Evolutionary conservation across 176 grass and related monocot genomes (phyloP).

Genomic region (Echinochloa phyllopogon): DNA sequence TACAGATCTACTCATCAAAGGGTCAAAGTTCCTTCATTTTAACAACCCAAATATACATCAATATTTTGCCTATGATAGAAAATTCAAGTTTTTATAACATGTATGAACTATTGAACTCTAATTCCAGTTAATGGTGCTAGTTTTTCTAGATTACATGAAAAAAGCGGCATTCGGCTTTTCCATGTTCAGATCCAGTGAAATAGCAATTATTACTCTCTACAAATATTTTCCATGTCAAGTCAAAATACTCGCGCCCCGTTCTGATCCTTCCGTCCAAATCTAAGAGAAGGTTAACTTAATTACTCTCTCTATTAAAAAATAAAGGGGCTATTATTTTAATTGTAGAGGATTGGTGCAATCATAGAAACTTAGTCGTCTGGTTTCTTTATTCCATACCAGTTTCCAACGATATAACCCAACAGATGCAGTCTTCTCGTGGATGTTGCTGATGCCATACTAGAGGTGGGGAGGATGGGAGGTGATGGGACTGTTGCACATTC

Average conservation of each 20-base stretch:
- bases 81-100: neutral
- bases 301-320: too few relatives aligned
- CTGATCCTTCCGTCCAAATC: neutral
- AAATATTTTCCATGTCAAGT: neutral
- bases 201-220: neutral
- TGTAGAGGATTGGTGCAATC: neutral
- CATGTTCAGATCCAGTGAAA: neutral
- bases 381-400: conserved; percentile 32
- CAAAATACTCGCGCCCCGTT: conserved; percentile 8
- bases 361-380: neutral
- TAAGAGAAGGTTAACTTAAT: neutral
- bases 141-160: neutral
- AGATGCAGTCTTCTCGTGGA: conserved; percentile 24
- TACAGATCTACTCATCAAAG: too few relatives aligned
- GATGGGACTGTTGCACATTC: conserved; percentile 29
- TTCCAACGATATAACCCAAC: conserved; percentile 25
- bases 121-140: neutral
- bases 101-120: neutral
- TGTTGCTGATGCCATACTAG: conserved; percentile 19
- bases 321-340: conserved; percentile 31
- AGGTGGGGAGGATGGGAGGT: conserved; percentile 29
- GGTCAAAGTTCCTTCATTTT: neutral
- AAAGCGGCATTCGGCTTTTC: neutral
- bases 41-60: neutral
- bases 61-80: neutral